phyloP scores from a whole-genome alignment of 306 rosid species.

The Acmispon strigosus region DNA sequence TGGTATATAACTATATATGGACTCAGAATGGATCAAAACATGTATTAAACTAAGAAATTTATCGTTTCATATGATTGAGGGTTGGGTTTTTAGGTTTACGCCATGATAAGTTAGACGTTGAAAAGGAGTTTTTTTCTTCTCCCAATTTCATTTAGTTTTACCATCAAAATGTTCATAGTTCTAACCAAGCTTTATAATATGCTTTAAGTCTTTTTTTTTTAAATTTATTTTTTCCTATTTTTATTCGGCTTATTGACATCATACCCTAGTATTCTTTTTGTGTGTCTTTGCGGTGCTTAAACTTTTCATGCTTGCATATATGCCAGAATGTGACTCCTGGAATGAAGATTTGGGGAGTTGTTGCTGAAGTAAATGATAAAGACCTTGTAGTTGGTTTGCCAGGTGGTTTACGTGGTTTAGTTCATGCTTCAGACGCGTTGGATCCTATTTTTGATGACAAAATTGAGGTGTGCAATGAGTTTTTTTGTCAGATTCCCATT shows the following conservation, averaged over 20 bases:
- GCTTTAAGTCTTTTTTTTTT: not conserved
- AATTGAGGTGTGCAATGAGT: conserved; percentile 38
- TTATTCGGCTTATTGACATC: not conserved
- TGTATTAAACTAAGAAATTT: not conserved
- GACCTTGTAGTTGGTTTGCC: conserved; percentile 85
- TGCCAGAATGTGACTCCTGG: conserved; percentile 76
- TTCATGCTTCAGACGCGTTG: conserved; percentile 66
- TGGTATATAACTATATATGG: not conserved
- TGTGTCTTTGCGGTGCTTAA: not conserved
- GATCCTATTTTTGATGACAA: conserved; percentile 52
- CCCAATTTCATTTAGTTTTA: not conserved
- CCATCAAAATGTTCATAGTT: not conserved
- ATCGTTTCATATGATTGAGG: not conserved
- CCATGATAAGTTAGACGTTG: not conserved
- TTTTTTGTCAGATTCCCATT: not conserved
- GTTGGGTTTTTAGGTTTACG: not conserved
- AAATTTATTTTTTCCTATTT: not conserved
- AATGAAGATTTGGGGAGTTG: conserved; percentile 92
- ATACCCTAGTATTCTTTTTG: not conserved
- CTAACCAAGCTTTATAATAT: not conserved
- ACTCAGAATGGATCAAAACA: not conserved
- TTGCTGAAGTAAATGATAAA: conserved; percentile 84
- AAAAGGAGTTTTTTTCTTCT: not conserved
- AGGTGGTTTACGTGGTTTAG: conserved; percentile 89
- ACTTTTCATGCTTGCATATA: not conserved